A percentile compares a stretch with the other conserved stretches of the same genome.
These are phyloP conservation scores for Ormosia semicastrata DNA, from an alignment of 306 rosid genomes.

Conservation along the genomic window DNA sequence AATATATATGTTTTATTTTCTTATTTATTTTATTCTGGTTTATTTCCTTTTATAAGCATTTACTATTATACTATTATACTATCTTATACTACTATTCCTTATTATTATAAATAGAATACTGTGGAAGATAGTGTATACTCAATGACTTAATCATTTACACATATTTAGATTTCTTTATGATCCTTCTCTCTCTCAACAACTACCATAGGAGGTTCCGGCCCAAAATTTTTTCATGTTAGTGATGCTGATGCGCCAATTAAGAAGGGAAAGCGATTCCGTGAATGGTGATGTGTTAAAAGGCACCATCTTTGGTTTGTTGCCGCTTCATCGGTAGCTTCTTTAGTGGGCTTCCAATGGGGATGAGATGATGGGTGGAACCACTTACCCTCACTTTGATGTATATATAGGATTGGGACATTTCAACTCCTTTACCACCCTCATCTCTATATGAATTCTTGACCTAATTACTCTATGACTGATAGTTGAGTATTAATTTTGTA, in stretches of 20 bases:
- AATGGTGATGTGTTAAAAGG: slow-evolving; percentile 21
- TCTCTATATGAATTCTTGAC: not conserved
- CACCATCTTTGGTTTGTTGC: not conserved
- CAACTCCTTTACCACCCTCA: not conserved
- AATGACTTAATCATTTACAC: too few species aligned
- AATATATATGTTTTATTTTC: too few species aligned
- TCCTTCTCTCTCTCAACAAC: too few species aligned
- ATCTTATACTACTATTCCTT: too few species aligned
- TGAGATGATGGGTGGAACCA: not conserved
- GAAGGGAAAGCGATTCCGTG: slow-evolving; percentile 26
- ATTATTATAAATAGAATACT: too few species aligned
- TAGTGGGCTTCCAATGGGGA: not conserved
- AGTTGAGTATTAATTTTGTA: not conserved
- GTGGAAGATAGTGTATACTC: too few species aligned
- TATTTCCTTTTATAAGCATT: too few species aligned
- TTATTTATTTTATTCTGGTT: too few species aligned
- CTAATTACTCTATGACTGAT: not conserved
- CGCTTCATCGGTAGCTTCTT: not conserved
- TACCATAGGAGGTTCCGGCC: too few species aligned
- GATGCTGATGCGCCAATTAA: not conserved
- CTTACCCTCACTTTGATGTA: not conserved
- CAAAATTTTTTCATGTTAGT: not conserved
- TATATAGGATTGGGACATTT: not conserved
- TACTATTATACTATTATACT: too few species aligned
- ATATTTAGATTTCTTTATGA: too few species aligned